Evolutionary conservation across 2,329 filamentous ascomycete species (phyloP), one percentile per base, ranked within the genome.

Genomic region (Beauveria bassiana): DNA sequence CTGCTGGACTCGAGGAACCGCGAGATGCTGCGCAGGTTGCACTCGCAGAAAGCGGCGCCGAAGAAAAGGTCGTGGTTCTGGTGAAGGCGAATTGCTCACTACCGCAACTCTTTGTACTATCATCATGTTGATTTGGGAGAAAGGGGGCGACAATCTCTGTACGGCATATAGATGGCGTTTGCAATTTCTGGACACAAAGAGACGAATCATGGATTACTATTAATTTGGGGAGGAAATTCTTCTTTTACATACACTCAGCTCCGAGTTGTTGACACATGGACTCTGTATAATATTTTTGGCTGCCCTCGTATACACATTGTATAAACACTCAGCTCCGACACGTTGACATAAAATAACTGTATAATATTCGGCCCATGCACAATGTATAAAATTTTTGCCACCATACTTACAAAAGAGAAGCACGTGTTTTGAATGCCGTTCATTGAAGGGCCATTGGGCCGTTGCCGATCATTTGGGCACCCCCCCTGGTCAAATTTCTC

Each of bases 1-100:
- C 70, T 84, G 18, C 70, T 84, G 10, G 81, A 85, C 64, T 77
- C 80, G 24, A 75, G 79, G 61, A 82, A 82, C 70, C 75, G 81
- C 18, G 82, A 85, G 72, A 78, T 81, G 73, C 68, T 84, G 64
- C 74, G 81, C 51, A 73, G 81, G 56, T 76, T 82, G 61, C 79
- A 82, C 66, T 73, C 77, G 74, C 76, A 79, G 67, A 82, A 81
- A 73, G 65, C 69, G 22, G 70, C 68, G 62, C 70, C 67, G 31
- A 66, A 66, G 42, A 76, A 72, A 66, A 75, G 72, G 66, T 72
- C 68, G 63, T 71, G 72, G 66, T 74, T 67, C 42, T 61, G 62
- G 58, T 59, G 38, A 53, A 12, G n/a, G 26, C 16, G 16, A 52
- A 18, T 24, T 24, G 43, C 16, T 16, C 24, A 57, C 26, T 5